Base-by-base conservation (phyloP, 768 basidiomycete genomes). In the Lactarius akahatsu region DNA sequence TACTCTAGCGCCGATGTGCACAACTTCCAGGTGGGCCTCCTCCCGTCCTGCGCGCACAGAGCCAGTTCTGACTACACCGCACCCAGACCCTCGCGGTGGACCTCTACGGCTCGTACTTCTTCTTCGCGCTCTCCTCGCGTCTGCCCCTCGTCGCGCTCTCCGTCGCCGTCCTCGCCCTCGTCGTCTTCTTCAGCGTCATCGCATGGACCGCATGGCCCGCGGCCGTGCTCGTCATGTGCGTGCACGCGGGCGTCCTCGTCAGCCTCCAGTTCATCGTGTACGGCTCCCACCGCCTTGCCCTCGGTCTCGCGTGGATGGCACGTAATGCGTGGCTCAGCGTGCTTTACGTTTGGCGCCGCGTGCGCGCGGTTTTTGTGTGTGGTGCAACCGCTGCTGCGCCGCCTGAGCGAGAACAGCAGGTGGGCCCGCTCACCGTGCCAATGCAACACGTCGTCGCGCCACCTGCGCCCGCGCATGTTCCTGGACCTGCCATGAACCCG, bases 161-260 rank as follows among this genome's bases (percentile, higher is more conserved):
- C 4, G 32, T 32, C 32, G 32, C 6, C 4, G 32, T 32, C 32
- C 32, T 32, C 32, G 32, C 32, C 5, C 32, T 32, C 32, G 32
- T 32, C 32, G 68, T 73, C 1, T 91, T 90, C 76, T 74, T 91
- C 30, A 77, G 81, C 10, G 73, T 84, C 30, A 84, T 90, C 9
- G 86, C 89, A 4, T 90, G 82, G 76, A 76, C 78, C 0, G 84
- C 83, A 2, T 90, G 86, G 85, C 87, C 89, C 0, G 73, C 76
- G 18, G 88, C 86, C 0, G 87, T 88, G 30, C 73, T 89, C 15
- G 76, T 85, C 9, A 79, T 86, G 65, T 89, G 81, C 56, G 85
- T 84, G 69, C 34, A 81, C 1, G 79, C 87, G 1, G 89, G 90
- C 0, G 34, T 86, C 1, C 72, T 89, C 11, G 76, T 90, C 77